A percentile compares a stretch with the other conserved stretches of the same genome.
Conservation (phyloP, 2,329 filamentous ascomycete species). For the Fusarium goolgardi region DNA sequence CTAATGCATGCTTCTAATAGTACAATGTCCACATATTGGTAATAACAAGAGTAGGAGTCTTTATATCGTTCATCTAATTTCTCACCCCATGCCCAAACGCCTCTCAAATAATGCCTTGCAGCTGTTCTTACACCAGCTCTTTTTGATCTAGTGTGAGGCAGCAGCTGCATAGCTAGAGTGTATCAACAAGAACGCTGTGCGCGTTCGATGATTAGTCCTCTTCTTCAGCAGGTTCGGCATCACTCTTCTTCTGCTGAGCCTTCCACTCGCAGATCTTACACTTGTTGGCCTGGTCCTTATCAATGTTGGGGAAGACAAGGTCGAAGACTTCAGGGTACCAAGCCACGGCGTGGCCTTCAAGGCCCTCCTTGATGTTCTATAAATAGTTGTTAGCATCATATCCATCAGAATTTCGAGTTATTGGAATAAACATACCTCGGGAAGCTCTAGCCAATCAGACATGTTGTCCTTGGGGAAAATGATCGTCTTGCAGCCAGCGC, state of each 20-base stretch:
- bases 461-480: constrained; percentile 96
- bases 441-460: constrained; percentile 97
- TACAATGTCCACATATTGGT: constrained; percentile 44
- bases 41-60: constrained; percentile 49
- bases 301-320: constrained; percentile 85
- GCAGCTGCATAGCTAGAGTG: constrained; percentile 8
- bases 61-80: constrained; percentile 49
- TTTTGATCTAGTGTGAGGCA: background rate
- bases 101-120: constrained; percentile 41
- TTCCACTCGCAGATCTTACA: constrained; percentile 73
- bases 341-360: constrained; percentile 88
- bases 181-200: constrained; percentile 8
- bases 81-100: constrained; percentile 47
- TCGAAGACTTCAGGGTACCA: constrained; percentile 97
- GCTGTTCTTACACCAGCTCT: background rate
- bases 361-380: constrained; percentile 97
- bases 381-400: constrained; percentile 21
- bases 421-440: constrained; percentile 75
- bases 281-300: constrained; percentile 77
- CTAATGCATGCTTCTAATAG: constrained; percentile 47
- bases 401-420: background rate
- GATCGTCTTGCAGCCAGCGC: constrained; percentile 91
- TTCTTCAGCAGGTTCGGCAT: constrained; percentile 52
- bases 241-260: constrained; percentile 57
- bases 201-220: constrained; percentile 47